Base-by-base conservation (phyloP, 1,284 basidiomycete genomes). In the Naganishia liquefaciens region DNA sequence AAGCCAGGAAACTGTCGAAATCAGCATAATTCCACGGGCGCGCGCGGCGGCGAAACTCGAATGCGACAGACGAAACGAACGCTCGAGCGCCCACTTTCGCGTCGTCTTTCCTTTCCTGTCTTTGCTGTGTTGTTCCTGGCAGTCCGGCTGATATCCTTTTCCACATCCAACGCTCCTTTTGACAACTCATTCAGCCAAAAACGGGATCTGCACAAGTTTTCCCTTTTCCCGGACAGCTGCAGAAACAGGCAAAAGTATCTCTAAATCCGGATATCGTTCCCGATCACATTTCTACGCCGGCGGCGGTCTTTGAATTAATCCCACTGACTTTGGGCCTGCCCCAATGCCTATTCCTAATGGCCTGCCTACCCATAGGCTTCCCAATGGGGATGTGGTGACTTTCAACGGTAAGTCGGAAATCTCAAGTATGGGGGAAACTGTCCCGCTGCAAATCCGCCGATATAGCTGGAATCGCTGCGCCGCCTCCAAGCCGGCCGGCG, bases 361-460 rank as follows among this genome's bases (percentile, higher is more conserved):
- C 6, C 33, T 60, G 39, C 57, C 57, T 21, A 60, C 33, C 30
- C 57, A 60, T 33, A 47, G 46, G 25, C 71, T 77, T 15, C 73
- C 74, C 19, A 79, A 79, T 67, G 78, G 78, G 44, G 76, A 78
- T 65, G 62, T 60, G 19, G 76, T 79, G 13, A 66, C 70, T 28
- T 69, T 73, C 55, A 77, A 78, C 64, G 77, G 78, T 78, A 53
- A 66, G 73, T 67, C 7, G 10, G 39, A 21, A 28, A n/a, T 30
- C 37, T 46, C 27, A 49, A 37, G 13, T 25, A n/a, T 10, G 25
- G n/a, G 15, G 15, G 33, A 40, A 13, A 13, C 33, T 10, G 33
- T 37, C 13, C 33, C 33, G 33, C 33, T 2, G 33, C 33, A 37
- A 10, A 13, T 2, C 13, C 33, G 7, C 33, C 33, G 2, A 37